phyloP scores from a whole-genome alignment of 2,329 filamentous ascomycete genomes.

The Pseudophaeomoniella oleicola region DNA sequence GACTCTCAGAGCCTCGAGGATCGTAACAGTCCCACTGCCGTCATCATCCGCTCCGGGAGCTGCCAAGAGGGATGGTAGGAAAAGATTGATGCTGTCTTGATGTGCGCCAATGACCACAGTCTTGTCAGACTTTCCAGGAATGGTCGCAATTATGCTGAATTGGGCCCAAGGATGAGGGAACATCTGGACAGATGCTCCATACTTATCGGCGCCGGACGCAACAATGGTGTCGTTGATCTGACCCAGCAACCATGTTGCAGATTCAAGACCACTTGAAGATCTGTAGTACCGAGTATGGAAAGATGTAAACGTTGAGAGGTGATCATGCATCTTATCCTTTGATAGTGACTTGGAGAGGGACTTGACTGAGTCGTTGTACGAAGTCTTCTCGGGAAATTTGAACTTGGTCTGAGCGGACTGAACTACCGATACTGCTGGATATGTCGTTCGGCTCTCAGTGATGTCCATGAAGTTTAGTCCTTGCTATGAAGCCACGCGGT shows the following conservation, averaged over 20 bases:
- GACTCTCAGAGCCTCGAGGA: slow-evolving; percentile 76
- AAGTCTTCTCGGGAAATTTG: slow-evolving; percentile 54
- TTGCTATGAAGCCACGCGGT: too few relatives aligned
- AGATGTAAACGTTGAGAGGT: slow-evolving; percentile 56
- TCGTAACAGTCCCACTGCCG: slow-evolving; percentile 84
- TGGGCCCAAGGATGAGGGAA: slow-evolving; percentile 83
- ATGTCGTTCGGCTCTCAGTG: slow-evolving; percentile 55
- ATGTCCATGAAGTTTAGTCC: slow-evolving; percentile 91
- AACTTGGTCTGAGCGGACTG: slow-evolving; percentile 19
- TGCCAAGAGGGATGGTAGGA: slow-evolving; percentile 66
- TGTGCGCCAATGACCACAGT: slow-evolving; percentile 84
- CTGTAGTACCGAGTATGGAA: slow-evolving; percentile 46
- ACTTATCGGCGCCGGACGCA: slow-evolving; percentile 52
- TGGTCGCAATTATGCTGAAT: slow-evolving; percentile 77
- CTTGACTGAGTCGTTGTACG: slow-evolving; percentile 50
- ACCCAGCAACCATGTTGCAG: slow-evolving; percentile 71
- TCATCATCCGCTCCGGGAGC: slow-evolving; percentile 94
- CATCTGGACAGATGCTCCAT: slow-evolving; percentile 53
- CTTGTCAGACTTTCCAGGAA: slow-evolving; percentile 71
- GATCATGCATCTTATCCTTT: slow-evolving; percentile 60
- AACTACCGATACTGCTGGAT: slow-evolving; percentile 23
- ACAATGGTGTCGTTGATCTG: slow-evolving; percentile 60
- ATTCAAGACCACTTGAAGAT: slow-evolving; percentile 56
- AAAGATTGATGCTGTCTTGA: slow-evolving; percentile 91
- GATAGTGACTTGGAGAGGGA: slow-evolving; percentile 54